Percentiles rank a stretch among this genome's conserved stretches.
Conservation (phyloP, 2,329 filamentous ascomycete genomes). For the Nothopassalora personata region DNA sequence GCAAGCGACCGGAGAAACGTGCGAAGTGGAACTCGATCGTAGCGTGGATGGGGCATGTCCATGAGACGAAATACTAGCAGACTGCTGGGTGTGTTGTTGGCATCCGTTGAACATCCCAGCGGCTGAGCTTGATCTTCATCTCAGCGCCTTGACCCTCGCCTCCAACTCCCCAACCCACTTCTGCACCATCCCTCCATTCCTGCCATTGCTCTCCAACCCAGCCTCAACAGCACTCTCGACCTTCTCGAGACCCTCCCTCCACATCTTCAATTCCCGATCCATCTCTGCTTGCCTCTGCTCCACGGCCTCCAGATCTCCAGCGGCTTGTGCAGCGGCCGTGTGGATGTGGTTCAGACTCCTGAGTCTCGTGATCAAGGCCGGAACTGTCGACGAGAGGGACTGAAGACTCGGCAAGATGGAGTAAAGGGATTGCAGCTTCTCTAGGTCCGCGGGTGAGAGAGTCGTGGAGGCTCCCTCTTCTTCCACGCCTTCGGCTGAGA, state of each 20-base stretch:
- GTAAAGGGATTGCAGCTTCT: slow-evolving; percentile 89
- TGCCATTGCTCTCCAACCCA: slow-evolving; percentile 63
- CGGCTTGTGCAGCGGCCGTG: slow-evolving; percentile 76
- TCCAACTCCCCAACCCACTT: slow-evolving; percentile 87
- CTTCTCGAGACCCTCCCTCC: slow-evolving; percentile 73
- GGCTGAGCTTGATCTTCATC: slow-evolving; percentile 6
- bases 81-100: neutral
- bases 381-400: slow-evolving; percentile 75
- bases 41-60: too few species aligned
- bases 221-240: slow-evolving; percentile 70
- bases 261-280: slow-evolving; percentile 75
- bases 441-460: slow-evolving; percentile 57
- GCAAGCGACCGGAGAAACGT: too few species aligned
- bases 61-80: neutral
- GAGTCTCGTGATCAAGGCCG: slow-evolving; percentile 76
- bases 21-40: too few species aligned
- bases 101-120: neutral
- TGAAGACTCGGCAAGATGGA: slow-evolving; percentile 84
- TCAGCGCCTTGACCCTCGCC: slow-evolving; percentile 56
- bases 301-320: slow-evolving; percentile 68
- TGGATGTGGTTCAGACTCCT: slow-evolving; percentile 80
- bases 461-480: slow-evolving; percentile 33
- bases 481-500: slow-evolving; percentile 8
- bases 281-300: slow-evolving; percentile 78
- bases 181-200: slow-evolving; percentile 79